Evolutionary conservation across 2,329 filamentous ascomycete species (phyloP).

Genomic region (Monosporascus sp.): DNA sequence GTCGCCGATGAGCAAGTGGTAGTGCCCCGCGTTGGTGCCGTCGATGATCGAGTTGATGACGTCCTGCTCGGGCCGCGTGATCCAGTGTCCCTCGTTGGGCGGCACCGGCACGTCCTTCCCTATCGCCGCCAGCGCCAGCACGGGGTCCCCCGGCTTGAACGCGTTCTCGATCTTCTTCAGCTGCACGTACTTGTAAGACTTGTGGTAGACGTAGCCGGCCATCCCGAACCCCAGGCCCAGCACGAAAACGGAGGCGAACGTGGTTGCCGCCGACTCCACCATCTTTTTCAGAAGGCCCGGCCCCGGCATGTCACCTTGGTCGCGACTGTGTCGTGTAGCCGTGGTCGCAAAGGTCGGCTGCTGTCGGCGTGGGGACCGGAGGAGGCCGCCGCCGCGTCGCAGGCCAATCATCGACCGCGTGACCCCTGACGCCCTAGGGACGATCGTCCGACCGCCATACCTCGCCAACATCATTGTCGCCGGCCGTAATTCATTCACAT

Average conservation of each 20-base stretch:
- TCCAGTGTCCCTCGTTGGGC: conserved; percentile 61
- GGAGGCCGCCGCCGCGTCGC: not conserved
- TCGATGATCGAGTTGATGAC: conserved; percentile 77
- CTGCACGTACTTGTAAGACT: conserved; percentile 82
- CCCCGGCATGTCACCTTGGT: conserved; percentile 4
- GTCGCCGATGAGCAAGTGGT: conserved; percentile 87
- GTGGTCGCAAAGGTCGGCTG: conserved; percentile 11
- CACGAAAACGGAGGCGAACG: conserved; percentile 67
- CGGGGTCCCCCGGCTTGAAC: conserved; percentile 87
- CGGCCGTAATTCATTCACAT: not conserved
- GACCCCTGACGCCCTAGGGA: not conserved
- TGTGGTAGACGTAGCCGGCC: conserved; percentile 74
- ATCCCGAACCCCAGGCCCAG: conserved; percentile 59
- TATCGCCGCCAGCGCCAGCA: conserved; percentile 70
- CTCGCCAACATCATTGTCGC: conserved; percentile 1
- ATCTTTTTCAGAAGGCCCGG: conserved; percentile 51
- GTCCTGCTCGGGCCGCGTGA: conserved; percentile 74
- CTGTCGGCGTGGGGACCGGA: conserved; percentile 10
- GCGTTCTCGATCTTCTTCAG: conserved; percentile 90
- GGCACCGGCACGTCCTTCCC: conserved; percentile 49
- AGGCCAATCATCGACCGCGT: not conserved
- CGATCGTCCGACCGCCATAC: not conserved
- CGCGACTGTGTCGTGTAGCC: not conserved
- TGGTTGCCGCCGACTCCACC: conserved; percentile 69
- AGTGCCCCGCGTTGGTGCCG: conserved; percentile 71